phyloP scores from a whole-genome alignment of 495 filamentous ascomycete genomes.

The Polyplosphaeria fusca region DNA sequence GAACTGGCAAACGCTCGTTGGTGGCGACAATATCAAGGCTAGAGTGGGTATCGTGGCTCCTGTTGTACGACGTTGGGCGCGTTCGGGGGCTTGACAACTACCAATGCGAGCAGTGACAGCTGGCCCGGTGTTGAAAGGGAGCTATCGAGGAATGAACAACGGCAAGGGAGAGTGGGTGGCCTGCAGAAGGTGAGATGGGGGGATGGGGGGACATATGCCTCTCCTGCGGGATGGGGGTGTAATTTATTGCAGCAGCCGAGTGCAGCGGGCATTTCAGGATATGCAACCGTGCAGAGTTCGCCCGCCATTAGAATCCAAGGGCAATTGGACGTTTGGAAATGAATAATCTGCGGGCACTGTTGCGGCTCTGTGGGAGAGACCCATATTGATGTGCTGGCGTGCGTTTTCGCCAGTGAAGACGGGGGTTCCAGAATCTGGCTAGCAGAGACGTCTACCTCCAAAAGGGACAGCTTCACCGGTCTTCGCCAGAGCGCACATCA shows the following conservation, averaged over 20 bases:
- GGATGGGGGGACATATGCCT: conserved; percentile 31
- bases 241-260: conserved; percentile 35
- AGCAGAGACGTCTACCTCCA: conserved; percentile 23
- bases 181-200: conserved; percentile 33
- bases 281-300: conserved; percentile 32
- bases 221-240: conserved; percentile 31
- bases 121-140: conserved; percentile 23
- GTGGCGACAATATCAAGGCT: conserved; percentile 27
- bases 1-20: conserved; percentile 30
- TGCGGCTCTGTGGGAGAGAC: conserved; percentile 40
- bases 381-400: conserved; percentile 86
- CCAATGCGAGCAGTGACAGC: conserved; percentile 35
- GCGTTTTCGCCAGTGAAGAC: conserved; percentile 65
- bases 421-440: conserved; percentile 36
- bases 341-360: conserved; percentile 38
- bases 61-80: conserved; percentile 33
- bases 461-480: conserved; percentile 35
- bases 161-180: conserved; percentile 36
- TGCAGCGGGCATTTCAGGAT: conserved; percentile 33
- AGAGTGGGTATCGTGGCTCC: conserved; percentile 31
- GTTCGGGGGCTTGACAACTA: conserved; percentile 35
- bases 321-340: conserved; percentile 37
- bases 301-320: conserved; percentile 21
- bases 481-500: conserved; percentile 29
- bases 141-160: conserved; percentile 33